Evolutionary conservation across 352 stramenopile species (phyloP).

Genomic region (Peronospora tabacina): DNA sequence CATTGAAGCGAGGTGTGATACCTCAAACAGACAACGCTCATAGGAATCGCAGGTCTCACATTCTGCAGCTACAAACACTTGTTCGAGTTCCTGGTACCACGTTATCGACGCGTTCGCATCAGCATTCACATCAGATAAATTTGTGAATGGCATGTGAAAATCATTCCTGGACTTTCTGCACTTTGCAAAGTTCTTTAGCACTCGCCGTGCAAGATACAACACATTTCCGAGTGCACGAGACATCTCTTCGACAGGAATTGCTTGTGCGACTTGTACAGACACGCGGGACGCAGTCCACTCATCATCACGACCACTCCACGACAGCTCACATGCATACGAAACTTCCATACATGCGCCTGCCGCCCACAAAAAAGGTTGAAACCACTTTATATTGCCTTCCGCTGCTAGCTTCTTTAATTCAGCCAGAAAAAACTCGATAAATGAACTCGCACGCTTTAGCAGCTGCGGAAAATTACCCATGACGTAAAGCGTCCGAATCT

Average conservation of each 20-base stretch:
- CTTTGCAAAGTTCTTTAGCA: conserved; percentile 43
- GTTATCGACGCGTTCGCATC: not conserved
- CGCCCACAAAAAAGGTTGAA: conserved; percentile 61
- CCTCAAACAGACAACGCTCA: conserved; percentile 55
- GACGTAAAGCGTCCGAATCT: conserved; percentile 69
- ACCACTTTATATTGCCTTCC: conserved; percentile 22
- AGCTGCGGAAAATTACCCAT: conserved; percentile 62
- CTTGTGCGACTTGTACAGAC: conserved; percentile 31
- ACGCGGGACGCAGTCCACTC: conserved; percentile 47
- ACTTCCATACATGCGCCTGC: conserved; percentile 69
- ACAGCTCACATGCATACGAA: conserved; percentile 64
- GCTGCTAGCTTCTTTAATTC: conserved; percentile 29
- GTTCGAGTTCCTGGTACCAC: conserved; percentile 55
- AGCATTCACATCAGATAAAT: not conserved
- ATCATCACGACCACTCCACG: conserved; percentile 61
- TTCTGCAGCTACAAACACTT: conserved; percentile 32
- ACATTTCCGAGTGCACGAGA: conserved; percentile 54
- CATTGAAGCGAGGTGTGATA: conserved; percentile 68
- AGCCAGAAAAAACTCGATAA: conserved; percentile 48
- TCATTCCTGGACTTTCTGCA: conserved; percentile 6
- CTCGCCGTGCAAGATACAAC: conserved; percentile 59
- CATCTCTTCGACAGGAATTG: conserved; percentile 55
- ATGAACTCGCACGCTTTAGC: conserved; percentile 40
- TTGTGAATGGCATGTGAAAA: conserved; percentile 8
- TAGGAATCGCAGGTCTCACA: conserved; percentile 26